Percentiles rank a stretch among this genome's conserved stretches.
phyloP scores from a whole-genome alignment of 2,329 filamentous ascomycete genomes.

The Aspergillus niger region DNA sequence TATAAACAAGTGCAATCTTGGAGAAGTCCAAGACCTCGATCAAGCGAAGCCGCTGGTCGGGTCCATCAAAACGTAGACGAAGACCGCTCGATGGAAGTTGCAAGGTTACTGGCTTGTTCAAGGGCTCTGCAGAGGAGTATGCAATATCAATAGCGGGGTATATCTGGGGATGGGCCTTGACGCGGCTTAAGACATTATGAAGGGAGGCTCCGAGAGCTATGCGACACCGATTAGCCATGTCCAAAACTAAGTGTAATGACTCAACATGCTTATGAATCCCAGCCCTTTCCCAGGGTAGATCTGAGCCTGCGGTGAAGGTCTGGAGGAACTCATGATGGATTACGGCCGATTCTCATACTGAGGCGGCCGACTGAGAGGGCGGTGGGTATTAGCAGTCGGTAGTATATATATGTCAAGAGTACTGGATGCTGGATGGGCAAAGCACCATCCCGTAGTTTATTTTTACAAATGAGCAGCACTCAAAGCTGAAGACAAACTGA shows the following conservation, averaged over 20 bases:
- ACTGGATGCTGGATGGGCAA: not conserved
- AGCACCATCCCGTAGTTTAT: not conserved
- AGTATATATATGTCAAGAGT: not conserved
- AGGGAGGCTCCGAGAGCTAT: constrained; percentile 86
- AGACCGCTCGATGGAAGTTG: constrained; percentile 82
- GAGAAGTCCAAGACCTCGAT: constrained; percentile 91
- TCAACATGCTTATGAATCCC: constrained; percentile 58
- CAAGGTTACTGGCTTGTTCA: constrained; percentile 73
- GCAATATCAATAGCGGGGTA: constrained; percentile 82
- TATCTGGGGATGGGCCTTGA: constrained; percentile 81
- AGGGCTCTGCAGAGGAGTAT: constrained; percentile 74
- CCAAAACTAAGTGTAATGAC: constrained; percentile 12
- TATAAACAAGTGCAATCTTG: constrained; percentile 81
- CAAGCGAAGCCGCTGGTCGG: constrained; percentile 85
- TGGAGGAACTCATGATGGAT: constrained; percentile 39
- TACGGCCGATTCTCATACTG: constrained; percentile 18
- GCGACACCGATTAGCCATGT: constrained; percentile 27
- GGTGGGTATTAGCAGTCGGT: constrained; percentile 1
- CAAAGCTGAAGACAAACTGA: not conserved
- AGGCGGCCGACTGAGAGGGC: constrained; percentile 13
- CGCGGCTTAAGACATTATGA: constrained; percentile 80
- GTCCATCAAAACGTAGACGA: constrained; percentile 87
- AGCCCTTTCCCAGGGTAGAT: constrained; percentile 67
- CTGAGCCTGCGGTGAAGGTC: constrained; percentile 51
- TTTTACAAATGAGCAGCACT: not conserved